Evolutionary conservation across 768 basidiomycete genomes (phyloP), one percentile per base, ranked within the genome.

Genomic region (Mycena olivaceomarginata): DNA sequence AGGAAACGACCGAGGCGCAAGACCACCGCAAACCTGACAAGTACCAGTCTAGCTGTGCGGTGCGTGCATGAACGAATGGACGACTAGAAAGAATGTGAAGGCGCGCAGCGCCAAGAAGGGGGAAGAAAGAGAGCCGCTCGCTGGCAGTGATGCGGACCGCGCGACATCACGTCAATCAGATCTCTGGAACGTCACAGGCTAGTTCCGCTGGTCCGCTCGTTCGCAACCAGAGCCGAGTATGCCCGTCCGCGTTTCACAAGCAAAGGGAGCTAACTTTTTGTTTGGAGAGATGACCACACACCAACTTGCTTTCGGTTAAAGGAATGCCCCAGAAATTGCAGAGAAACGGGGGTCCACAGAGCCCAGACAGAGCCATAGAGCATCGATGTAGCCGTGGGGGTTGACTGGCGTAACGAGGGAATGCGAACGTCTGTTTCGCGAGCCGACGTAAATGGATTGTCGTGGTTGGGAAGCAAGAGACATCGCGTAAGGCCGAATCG

Each of bases 81-180:
- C 31, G 67, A 68, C 67, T 45, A 57, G 67, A 56, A 69, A 69
- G 56, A 69, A 56, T 5, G 56, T 57, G 56, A 69, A 45, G 56
- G 67, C 56, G 67, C 67, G 67, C 67, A 57, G 67, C 67, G 67
- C 67, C 53, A 59, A 59, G 67, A 69, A 53, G 67, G 67, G 67
- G 67, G 67, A 59, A 15, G 40, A 59, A 69, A 69, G 41, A 59
- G 67, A 59, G 56, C 53, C n/a, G 67, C 40, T 69, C 13, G 67
- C 67, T 69, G 67, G 67, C 56, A 59, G 41, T 69, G 46, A 53
- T 51, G 63, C 43, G 37, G 66, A 67, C 20, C 31, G 66, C 66
- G 16, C 48, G 25, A 39, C 48, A 67, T 45, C n/a, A 59, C 67
- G 41, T 57, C 18, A 56, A 69, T 69, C 67, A 69, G 67, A 53